Evolutionary conservation across 331 rosid species (phyloP), one percentile per base, ranked within the genome.

Genomic region (Malus hybrid): DNA sequence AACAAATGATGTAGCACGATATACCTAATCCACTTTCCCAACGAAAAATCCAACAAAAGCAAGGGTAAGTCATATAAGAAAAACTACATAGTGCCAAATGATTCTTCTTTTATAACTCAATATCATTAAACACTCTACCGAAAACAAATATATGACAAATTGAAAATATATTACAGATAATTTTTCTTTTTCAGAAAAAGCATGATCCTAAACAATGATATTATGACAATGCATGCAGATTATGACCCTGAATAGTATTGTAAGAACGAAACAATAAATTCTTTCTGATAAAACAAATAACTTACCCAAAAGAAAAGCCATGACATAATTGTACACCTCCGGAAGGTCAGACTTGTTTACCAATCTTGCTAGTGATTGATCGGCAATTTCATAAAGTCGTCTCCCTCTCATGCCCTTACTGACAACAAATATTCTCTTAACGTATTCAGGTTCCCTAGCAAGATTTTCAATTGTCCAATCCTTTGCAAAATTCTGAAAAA

Each of bases 331-430:
- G 81, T 83, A 83, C 80, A 94, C 96, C 60, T 92, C 99, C 11
- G 87, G 87, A 78, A 87, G 86, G 75, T 82, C 80, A 8, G 92
- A 86, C 87, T 92, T 94, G 71, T 81, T 85, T 59, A 82, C 82
- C 90, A 92, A 81, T 84, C 99, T 90, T 36, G 73, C 85, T 66
- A 89, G 79, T 83, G 93, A 81, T 59, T 79, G 87, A 78, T 83
- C 93, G 16, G 96, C 97, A 77, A 92, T 83, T 36, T 88, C 91
- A 71, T 82, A 83, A 83, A 94, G 84, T 64, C 84, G 87, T 82
- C 87, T 94, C 73, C 99, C 99, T 83, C 97, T 89, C 79, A 84
- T 81, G 77, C 86, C 97, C 86, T 92, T 92, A 87, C 99, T 94
- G 46, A 85, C 91, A 83, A 85, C 85, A 75, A 94, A 94, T 65